A percentile compares a stretch with the other conserved stretches of the same genome.
phyloP scores from a whole-genome alignment of 345 rosid genomes.

The Hypericum androsaemum region DNA sequence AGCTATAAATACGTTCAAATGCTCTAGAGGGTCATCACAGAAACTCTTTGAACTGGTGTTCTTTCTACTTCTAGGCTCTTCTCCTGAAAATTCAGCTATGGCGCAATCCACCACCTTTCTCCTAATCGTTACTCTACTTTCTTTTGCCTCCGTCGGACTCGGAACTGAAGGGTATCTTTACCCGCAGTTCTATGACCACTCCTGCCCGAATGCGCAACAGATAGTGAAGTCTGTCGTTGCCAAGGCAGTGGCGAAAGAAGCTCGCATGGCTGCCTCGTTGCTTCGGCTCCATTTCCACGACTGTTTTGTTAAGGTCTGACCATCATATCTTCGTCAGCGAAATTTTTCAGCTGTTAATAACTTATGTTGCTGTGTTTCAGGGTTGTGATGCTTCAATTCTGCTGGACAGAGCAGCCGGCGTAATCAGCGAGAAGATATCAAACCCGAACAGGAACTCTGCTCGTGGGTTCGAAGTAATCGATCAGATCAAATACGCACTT shows the following conservation, averaged over 20 bases:
- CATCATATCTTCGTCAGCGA: neutral
- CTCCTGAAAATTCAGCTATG: too few relatives aligned
- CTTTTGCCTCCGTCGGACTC: too few relatives aligned
- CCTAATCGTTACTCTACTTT: too few relatives aligned
- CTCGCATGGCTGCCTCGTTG: constrained; percentile 33
- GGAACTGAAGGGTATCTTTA: constrained; percentile 19
- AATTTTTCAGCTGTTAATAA: neutral
- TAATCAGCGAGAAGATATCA: neutral
- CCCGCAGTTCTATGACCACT: constrained; percentile 12
- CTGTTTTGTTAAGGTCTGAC: constrained; percentile 36
- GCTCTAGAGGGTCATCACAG: too few relatives aligned
- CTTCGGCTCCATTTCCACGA: constrained; percentile 37
- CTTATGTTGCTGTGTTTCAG: neutral
- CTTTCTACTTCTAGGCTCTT: too few relatives aligned
- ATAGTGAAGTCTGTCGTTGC: constrained; percentile 18
- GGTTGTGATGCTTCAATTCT: constrained; percentile 2
- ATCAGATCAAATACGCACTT: neutral
- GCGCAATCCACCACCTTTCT: too few relatives aligned
- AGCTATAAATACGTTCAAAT: too few relatives aligned
- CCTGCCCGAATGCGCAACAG: constrained; percentile 25
- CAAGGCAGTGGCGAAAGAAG: constrained; percentile 17
- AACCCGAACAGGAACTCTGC: neutral
- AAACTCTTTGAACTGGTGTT: too few relatives aligned
- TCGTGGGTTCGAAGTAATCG: neutral
- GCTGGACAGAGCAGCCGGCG: neutral